Base-by-base conservation (phyloP, 78 protist genomes). In the Bodo saltans region DNA sequence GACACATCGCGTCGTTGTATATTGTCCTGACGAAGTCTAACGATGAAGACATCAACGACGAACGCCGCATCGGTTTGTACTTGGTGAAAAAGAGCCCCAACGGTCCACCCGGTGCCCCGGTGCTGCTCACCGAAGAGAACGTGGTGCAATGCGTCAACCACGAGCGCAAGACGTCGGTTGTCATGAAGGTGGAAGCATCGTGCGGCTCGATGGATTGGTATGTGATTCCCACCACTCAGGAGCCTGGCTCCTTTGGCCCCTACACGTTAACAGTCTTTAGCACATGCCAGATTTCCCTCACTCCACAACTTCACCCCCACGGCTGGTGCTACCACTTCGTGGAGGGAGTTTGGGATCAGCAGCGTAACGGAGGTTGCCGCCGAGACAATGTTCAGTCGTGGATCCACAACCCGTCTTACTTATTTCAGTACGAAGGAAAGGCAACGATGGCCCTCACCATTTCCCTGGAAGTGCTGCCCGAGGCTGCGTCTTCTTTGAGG, bases 331-430 rank as follows among this genome's bases (percentile, higher is more conserved):
- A 67, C 69, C 68, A 33, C 29, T 25, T 32, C 39, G 25, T 32
- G 34, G 34, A 4, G 26, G 40, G 68, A 12, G 40, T 34, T 3
- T 76, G 81, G 81, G 37, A 32, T 17, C 39, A 3, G 69, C 38
- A 39, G 12, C 29, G 25, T 2, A 37, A 39, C 81, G 81, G 81
- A 1, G 81, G 81, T 23, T 4, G 39, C 4, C 67, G 81, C 11
- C n/a, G 42, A 3, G 35, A 1, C 32, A 76, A 76, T 12, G 8
- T 17, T 17, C 1, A 3, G 68, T 17, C 72, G 35, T 76, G 81
- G 81, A 3, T 39, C 32, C 81, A 76, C 81, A 39, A 4, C 69
- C 67, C 81, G 40, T 67, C 72, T 27, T 76, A 39, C 52, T 2
- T 38, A 12, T 3, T 76, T 1, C 35, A 17, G 37, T 47, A 76